Base-by-base conservation (phyloP, 306 rosid species). In the Hippophae gyantsensis region DNA sequence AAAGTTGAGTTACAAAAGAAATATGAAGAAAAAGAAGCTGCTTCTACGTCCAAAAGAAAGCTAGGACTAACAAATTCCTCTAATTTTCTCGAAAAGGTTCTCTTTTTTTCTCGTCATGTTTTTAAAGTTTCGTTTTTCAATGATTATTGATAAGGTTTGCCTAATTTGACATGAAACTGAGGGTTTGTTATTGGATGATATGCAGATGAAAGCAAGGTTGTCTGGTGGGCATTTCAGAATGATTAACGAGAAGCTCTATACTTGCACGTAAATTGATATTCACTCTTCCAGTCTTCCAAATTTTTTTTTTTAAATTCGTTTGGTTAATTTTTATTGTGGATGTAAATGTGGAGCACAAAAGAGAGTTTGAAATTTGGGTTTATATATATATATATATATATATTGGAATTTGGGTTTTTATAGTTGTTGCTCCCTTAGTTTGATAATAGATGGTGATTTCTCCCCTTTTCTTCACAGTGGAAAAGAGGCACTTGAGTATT, bases 161-260 rank as follows among this genome's bases (percentile, higher is more conserved):
- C 51, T 18, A 7, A 3, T 61, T 66, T 42, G 7, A 58, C 27
- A 27, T 61, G 58, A 42, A 18, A 41, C 42, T 7, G 8, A 42
- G 25, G 47, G 57, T 57, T 45, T 51, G 54, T 66, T 12, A 6
- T 18, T 26, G 10, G 14, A 50, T 42, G 61, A 56, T 58, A 7
- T 65, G 70, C 74, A 90, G 98, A 92, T 92, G 98, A 81, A 77
- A 52, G 96, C 87, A 7, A 80, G 82, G 69, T 76, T 92, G 57
- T 79, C 96, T 5, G 98, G 98, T 48, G 96, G 98, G 9, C 96
- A 92, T 64, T 92, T 92, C 73, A 81, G 98, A 76, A 92, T 85
- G 98, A 69, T 92, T 47, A 92, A 92, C 57, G 98, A 92, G 75
- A 92, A 92, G 84, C 89, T 92, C 61, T 92, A 92, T 75, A 92